These are phyloP conservation scores for Aotearoamyces nothofagi DNA, from an alignment of 2,329 filamentous ascomycete genomes.

Conservation along the genomic window DNA sequence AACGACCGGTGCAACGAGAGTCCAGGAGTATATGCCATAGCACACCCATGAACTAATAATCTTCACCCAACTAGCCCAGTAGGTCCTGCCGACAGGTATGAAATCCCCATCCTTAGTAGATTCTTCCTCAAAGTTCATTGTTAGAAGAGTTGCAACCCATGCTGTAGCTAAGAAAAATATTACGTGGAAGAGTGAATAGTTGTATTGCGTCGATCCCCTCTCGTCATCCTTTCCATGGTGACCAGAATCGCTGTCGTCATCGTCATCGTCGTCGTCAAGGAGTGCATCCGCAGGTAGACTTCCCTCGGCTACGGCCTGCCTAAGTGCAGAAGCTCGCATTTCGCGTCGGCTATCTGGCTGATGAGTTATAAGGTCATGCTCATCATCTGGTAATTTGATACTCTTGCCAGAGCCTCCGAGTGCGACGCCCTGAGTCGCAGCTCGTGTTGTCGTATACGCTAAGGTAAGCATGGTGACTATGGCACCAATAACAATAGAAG, in stretches of 20 bases:
- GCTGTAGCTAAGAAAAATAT: conserved; percentile 95
- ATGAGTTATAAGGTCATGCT: conserved; percentile 77
- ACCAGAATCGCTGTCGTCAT: conserved; percentile 43
- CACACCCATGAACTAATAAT: conserved; percentile 96
- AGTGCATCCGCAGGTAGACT: conserved; percentile 83
- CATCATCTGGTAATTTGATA: conserved; percentile 53
- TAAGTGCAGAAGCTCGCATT: conserved; percentile 85
- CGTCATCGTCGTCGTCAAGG: conserved; percentile 50
- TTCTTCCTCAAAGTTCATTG: conserved; percentile 59
- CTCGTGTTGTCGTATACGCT: conserved; percentile 92
- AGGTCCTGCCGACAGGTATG: conserved; percentile 82
- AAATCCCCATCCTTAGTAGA: conserved; percentile 57
- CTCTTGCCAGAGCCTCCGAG: conserved; percentile 46
- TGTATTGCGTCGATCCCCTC: conserved; percentile 81
- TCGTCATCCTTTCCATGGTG: conserved; percentile 71
- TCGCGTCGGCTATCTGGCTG: conserved; percentile 68
- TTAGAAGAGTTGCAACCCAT: conserved; percentile 87
- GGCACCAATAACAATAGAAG: conserved; percentile 81
- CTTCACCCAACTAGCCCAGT: conserved; percentile 98
- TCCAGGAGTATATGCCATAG: conserved; percentile 90
- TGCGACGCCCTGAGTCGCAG: conserved; percentile 78
- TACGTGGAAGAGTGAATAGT: conserved; percentile 88
- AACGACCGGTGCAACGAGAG: conserved; percentile 70
- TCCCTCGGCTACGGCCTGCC: conserved; percentile 82
- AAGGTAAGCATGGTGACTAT: conserved; percentile 95